Evolutionary conservation across 495 filamentous ascomycete genomes (phyloP).

Genomic region (Aspergillus kassunensis): DNA sequence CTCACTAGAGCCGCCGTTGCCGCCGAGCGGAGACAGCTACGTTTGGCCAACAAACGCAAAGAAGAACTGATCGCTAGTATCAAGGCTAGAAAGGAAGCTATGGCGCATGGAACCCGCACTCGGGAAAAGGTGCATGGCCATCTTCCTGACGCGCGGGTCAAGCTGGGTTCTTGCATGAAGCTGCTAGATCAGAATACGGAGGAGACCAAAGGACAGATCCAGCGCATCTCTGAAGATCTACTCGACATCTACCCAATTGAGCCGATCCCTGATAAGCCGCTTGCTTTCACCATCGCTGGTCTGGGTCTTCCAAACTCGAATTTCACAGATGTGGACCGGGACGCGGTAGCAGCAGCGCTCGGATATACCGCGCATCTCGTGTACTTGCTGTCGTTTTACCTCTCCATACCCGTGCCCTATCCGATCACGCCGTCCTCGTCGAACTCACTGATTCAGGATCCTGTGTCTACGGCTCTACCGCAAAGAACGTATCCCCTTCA

Average conservation of each 20-base stretch:
- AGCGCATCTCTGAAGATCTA: conserved; percentile 82
- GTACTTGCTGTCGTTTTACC: conserved; percentile 76
- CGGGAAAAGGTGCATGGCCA: conserved; percentile 51
- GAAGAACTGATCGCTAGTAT: conserved; percentile 65
- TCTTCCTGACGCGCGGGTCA: conserved; percentile 51
- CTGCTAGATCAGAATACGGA: conserved; percentile 54
- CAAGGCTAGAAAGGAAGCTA: conserved; percentile 59
- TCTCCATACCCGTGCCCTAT: conserved; percentile 75
- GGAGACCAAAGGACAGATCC: conserved; percentile 71
- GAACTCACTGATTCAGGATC: conserved; percentile 72
- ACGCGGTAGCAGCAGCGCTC: conserved; percentile 72
- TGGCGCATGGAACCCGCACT: conserved; percentile 54
- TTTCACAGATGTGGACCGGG: conserved; percentile 62
- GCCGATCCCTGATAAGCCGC: conserved; percentile 55
- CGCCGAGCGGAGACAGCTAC: conserved; percentile 60
- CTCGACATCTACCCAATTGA: conserved; percentile 74
- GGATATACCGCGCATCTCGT: conserved; percentile 77
- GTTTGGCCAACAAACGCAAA: conserved; percentile 53
- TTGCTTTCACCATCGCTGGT: conserved; percentile 74
- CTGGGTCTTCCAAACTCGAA: conserved; percentile 73
- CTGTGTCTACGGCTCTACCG: conserved; percentile 63
- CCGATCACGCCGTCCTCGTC: conserved; percentile 69
- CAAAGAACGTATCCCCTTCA: conserved; percentile 77
- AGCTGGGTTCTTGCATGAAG: conserved; percentile 52
- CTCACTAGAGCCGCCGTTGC: conserved; percentile 58